Conservation (phyloP, 2,329 filamentous ascomycete genomes). For the Ophiostoma australiae region DNA sequence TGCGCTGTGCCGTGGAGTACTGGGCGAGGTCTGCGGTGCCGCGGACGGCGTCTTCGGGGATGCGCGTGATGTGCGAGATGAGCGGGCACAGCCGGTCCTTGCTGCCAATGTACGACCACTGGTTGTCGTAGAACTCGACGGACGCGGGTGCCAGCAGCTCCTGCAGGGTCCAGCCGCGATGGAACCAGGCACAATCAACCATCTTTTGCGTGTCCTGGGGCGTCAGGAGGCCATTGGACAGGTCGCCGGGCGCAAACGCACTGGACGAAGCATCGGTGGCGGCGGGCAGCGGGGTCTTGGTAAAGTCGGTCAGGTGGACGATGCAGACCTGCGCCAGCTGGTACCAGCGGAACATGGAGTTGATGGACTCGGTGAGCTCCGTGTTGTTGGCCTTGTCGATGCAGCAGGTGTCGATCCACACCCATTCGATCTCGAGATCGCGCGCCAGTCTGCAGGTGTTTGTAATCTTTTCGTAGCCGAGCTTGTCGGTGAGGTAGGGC, state of each 20-base stretch:
- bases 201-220: not conserved
- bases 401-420: constrained; percentile 28
- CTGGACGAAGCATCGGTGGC: not conserved
- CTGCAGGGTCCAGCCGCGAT: constrained; percentile 28
- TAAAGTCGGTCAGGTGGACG: constrained; percentile 21
- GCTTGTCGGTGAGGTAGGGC: constrained; percentile 17
- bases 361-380: constrained; percentile 28
- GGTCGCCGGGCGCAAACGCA: not conserved
- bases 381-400: constrained; percentile 28
- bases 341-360: constrained; percentile 28
- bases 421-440: constrained; percentile 16
- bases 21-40: not conserved
- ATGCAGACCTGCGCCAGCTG: constrained; percentile 23
- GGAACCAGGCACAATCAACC: constrained; percentile 24
- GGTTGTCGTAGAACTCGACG: constrained; percentile 23
- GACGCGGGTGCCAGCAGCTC: constrained; percentile 26
- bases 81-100: constrained; percentile 15
- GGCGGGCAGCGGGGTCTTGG: not conserved
- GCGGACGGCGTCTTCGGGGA: constrained; percentile 17
- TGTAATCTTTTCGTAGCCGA: constrained; percentile 24
- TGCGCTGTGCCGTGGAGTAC: constrained; percentile 23
- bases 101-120: constrained; percentile 25
- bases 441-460: constrained; percentile 20
- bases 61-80: constrained; percentile 22
- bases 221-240: not conserved